These are phyloP conservation scores for Wickerhamomyces sp. DNA, from an alignment of 1,139 yeast species.

Conservation along the genomic window DNA sequence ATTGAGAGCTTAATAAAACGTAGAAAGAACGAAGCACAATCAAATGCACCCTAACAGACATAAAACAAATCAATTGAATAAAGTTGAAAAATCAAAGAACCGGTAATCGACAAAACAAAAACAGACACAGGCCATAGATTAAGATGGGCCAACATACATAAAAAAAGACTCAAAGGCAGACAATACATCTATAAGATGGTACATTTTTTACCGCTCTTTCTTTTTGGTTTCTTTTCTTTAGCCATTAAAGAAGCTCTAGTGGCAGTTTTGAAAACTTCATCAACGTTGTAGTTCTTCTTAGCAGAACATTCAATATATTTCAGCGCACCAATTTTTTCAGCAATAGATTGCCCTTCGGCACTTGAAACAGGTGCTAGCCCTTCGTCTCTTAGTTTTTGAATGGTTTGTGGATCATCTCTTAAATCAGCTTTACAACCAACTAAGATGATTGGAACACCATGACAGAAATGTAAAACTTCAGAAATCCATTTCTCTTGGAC, in stretches of 20 bases:
- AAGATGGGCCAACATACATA: background rate
- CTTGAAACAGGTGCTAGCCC: constrained; percentile 74
- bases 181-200: constrained; percentile 25
- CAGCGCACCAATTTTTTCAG: constrained; percentile 82
- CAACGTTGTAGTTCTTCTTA: constrained; percentile 84
- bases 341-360: constrained; percentile 79
- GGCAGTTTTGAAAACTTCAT: constrained; percentile 89
- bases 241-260: constrained; percentile 55
- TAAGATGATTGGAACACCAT: constrained; percentile 88
- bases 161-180: background rate
- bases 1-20: too few relatives aligned
- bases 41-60: background rate
- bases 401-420: constrained; percentile 75
- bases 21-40: background rate
- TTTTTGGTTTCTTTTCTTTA: constrained; percentile 29
- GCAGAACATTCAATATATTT: constrained; percentile 93
- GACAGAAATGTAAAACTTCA: constrained; percentile 91
- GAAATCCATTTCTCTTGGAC: constrained; percentile 95
- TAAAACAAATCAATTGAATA: background rate
- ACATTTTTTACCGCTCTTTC: constrained; percentile 34
- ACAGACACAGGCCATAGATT: background rate
- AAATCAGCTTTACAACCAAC: constrained; percentile 92
- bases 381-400: constrained; percentile 69
- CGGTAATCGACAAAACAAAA: background rate
- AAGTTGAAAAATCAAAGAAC: background rate